Percentiles rank a stretch among this genome's conserved stretches.
Conservation (phyloP, 441 rosid genomes). For the Brassica balearica region DNA sequence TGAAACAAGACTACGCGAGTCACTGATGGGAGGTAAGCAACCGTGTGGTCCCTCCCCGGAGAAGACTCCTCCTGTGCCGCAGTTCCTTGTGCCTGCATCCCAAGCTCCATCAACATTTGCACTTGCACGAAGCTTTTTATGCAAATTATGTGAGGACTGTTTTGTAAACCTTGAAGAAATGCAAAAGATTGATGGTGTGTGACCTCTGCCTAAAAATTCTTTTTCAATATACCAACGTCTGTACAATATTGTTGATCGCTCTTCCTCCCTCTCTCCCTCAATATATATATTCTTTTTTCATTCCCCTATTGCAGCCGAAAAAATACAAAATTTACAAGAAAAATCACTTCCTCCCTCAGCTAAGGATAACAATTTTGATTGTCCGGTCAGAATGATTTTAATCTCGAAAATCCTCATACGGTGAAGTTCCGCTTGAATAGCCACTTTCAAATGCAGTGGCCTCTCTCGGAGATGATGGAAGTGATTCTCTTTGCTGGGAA, state of each 20-base stretch:
- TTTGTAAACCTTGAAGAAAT: neutral
- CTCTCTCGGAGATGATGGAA: slow-evolving; percentile 85
- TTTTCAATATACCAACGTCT: slow-evolving; percentile 41
- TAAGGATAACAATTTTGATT: slow-evolving; percentile 11
- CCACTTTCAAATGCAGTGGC: slow-evolving; percentile 72
- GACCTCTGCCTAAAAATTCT: slow-evolving; percentile 29
- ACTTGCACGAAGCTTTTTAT: neutral
- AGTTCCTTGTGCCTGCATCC: too few species aligned
- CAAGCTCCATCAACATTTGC: too few species aligned
- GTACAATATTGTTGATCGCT: slow-evolving; percentile 36
- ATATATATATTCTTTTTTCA: neutral
- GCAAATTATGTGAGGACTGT: neutral
- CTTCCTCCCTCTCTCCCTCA: neutral
- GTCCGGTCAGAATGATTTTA: slow-evolving; percentile 28
- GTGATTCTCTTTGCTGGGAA: slow-evolving; percentile 76
- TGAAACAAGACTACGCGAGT: too few species aligned
- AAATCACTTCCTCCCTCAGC: slow-evolving; percentile 22
- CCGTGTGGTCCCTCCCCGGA: too few species aligned
- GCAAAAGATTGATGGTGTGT: neutral
- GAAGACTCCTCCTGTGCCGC: too few species aligned
- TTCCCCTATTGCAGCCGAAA: slow-evolving; percentile 22
- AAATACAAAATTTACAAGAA: slow-evolving; percentile 38
- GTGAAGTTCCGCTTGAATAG: slow-evolving; percentile 79
- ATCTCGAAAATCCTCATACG: slow-evolving; percentile 83
- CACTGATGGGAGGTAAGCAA: too few species aligned